Conservation (phyloP, 2,329 filamentous ascomycete species). For the Fusarium pseudonygamai region DNA sequence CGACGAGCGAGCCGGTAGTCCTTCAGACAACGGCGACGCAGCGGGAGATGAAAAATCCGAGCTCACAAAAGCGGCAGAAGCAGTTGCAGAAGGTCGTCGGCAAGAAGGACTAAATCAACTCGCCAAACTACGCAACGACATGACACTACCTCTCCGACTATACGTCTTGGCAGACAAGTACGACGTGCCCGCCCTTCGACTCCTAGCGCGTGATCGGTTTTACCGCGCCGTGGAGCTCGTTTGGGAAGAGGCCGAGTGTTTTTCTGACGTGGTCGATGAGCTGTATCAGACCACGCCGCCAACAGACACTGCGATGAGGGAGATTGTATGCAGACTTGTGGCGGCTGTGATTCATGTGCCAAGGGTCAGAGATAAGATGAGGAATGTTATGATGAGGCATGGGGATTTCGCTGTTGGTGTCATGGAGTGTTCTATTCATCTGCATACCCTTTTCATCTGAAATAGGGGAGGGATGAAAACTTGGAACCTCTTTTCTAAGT, state of each 20-base stretch:
- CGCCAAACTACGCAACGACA: background rate
- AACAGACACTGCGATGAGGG: slow-evolving; percentile 2
- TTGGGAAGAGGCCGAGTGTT: slow-evolving; percentile 10
- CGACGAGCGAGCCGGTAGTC: background rate
- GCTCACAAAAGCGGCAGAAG: background rate
- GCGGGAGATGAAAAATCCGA: background rate
- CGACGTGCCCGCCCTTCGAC: slow-evolving; percentile 45
- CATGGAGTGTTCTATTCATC: slow-evolving; percentile 17
- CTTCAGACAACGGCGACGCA: fast-evolving
- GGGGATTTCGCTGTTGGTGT: slow-evolving; percentile 20
- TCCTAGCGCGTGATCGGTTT: slow-evolving; percentile 45
- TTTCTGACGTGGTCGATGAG: slow-evolving; percentile 19
- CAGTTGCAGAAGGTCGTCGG: background rate
- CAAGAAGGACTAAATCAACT: background rate
- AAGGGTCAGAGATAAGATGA: slow-evolving; percentile 2
- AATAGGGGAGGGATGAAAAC: background rate
- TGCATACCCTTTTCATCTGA: background rate
- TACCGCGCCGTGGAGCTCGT: slow-evolving; percentile 31
- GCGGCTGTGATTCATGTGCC: background rate
- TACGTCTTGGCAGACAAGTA: slow-evolving; percentile 52
- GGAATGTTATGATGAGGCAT: slow-evolving; percentile 13
- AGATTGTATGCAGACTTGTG: slow-evolving; percentile 29
- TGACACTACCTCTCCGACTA: slow-evolving; percentile 38
- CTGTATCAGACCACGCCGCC: slow-evolving; percentile 11
- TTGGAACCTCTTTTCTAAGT: background rate